Evolutionary conservation across 2,329 filamentous ascomycete species (phyloP), one percentile per base, ranked within the genome.

Genomic region (Geosmithia putterillii): DNA sequence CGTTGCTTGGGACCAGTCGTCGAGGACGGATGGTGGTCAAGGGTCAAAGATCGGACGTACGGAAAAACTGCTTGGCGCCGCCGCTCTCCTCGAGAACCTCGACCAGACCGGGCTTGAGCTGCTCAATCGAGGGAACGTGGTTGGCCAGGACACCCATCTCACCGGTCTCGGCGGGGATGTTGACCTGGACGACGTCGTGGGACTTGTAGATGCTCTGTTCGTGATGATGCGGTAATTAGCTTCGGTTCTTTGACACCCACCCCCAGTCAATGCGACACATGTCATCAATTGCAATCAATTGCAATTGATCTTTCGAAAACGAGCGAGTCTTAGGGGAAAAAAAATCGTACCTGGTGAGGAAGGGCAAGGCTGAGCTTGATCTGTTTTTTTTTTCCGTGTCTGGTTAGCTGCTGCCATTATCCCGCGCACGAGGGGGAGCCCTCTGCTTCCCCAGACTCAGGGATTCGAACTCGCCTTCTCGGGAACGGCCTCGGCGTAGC

Each of bases 121-220:
- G 92, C 77, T 98, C 92, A 62, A 98, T 96, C 49, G 89, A 88
- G 52, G 92, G 89, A 59, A 98, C 92, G 79, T 98, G 92, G 77
- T 92, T 94, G 65, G 92, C 92, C 63, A 98, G 84, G 58, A 98
- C 83, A 84, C 92, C 92, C 92, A 98, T 98, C 59, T 96, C 92
- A 65, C 92, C 92, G 50, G 89, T 94, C 68, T 95, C 92, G 61
- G 92, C 92, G 65, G 92, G 84, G 61, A 98, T 83, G 79, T 98
- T 98, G 75, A 98, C 92, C 75, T 98, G 92, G 61, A 96, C 81
- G 62, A 81, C 76, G 61, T 77, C 74, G 58, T 79, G 70, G 55
- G 70, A 80, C 66, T 76, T 76, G 73, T 76, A 81, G 69, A 82
- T 70, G 57, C 82, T 70, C 84, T 88, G 61, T 49, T 50, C 10